phyloP scores from a whole-genome alignment of 78 protist species.

The Mantamonas sphyraenae region DNA sequence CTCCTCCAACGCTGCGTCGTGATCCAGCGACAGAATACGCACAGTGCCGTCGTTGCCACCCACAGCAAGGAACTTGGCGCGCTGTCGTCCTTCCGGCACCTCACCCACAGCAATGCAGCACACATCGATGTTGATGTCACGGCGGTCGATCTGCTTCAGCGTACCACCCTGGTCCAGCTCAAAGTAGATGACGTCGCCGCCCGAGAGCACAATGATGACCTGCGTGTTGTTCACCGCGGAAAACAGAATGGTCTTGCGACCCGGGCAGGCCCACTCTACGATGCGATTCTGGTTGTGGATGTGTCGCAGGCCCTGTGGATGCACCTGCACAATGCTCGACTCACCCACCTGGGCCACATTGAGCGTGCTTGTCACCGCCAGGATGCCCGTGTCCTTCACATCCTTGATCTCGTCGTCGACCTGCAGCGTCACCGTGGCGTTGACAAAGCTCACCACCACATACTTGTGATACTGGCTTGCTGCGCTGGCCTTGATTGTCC shows the following conservation, averaged over 20 bases:
- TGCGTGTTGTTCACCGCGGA: constrained; percentile 55
- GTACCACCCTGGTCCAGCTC: constrained; percentile 79
- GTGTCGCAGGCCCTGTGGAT: constrained; percentile 74
- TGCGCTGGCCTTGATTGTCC: no score
- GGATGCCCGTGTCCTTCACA: constrained; percentile 77
- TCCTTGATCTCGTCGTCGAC: no score
- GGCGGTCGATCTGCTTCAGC: constrained; percentile 64
- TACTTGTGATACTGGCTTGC: constrained; percentile 15
- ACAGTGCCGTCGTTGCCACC: constrained; percentile 55
- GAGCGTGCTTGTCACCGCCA: constrained; percentile 56
- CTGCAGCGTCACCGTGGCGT: constrained; percentile 76
- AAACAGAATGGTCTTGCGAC: constrained; percentile 18
- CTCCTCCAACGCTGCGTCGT: constrained; percentile 56
- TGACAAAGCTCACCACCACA: constrained; percentile 76
- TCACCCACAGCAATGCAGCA: constrained; percentile 70
- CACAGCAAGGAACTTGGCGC: constrained; percentile 66
- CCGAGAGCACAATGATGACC: constrained; percentile 63
- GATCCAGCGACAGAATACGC: constrained; percentile 75
- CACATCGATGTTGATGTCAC: constrained; percentile 50
- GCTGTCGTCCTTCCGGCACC: constrained; percentile 52
- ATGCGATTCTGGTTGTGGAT: constrained; percentile 61
- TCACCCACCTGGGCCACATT: constrained; percentile 59
- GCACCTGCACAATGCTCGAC: constrained; percentile 77
- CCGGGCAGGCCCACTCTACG: constrained; percentile 86
- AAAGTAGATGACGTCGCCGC: constrained; percentile 85